Conservation (phyloP, 108 stramenopile species). For the Discostella pseudostelligera region DNA sequence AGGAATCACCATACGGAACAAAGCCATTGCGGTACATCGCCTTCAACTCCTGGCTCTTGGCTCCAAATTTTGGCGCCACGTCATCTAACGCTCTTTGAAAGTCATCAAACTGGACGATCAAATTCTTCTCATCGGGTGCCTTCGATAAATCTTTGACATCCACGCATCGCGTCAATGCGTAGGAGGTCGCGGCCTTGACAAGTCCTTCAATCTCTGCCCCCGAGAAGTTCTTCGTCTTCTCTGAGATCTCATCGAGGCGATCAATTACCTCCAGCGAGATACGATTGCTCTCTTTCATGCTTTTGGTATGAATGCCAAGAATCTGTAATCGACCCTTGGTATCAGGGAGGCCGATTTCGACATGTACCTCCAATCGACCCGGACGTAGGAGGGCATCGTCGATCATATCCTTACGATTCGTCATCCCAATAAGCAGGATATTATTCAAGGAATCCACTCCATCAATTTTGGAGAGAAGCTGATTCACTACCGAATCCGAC, state of each 20-base stretch:
- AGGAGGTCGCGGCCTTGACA: slow-evolving; percentile 95
- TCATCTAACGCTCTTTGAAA: slow-evolving; percentile 89
- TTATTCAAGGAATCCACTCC: slow-evolving; percentile 99
- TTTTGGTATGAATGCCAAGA: slow-evolving; percentile 92
- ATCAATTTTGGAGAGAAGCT: slow-evolving; percentile 98
- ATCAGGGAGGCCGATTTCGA: slow-evolving; percentile 98
- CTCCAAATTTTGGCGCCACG: slow-evolving; percentile 95
- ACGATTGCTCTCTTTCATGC: slow-evolving; percentile 87
- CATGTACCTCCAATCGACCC: slow-evolving; percentile 97
- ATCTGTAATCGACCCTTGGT: slow-evolving; percentile 93
- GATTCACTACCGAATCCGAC: slow-evolving; percentile 98
- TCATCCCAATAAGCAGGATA: slow-evolving; percentile 99
- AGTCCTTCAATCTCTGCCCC: slow-evolving; percentile 99
- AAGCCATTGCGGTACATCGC: slow-evolving; percentile 93
- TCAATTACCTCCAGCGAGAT: slow-evolving; percentile 83
- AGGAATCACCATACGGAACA: slow-evolving; percentile 90
- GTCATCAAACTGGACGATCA: slow-evolving; percentile 82
- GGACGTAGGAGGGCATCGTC: slow-evolving; percentile 98
- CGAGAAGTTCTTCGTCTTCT: slow-evolving; percentile 95
- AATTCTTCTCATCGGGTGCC: slow-evolving; percentile 84
- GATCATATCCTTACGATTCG: slow-evolving; percentile 99
- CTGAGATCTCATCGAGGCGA: slow-evolving; percentile 73
- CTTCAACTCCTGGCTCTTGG: slow-evolving; percentile 86
- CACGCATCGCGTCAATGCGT: slow-evolving; percentile 87
- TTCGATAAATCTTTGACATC: slow-evolving; percentile 92